These are phyloP conservation scores for Groenewaldozyma tartarivorans DNA, from an alignment of 805 yeast species.

Conservation along the genomic window DNA sequence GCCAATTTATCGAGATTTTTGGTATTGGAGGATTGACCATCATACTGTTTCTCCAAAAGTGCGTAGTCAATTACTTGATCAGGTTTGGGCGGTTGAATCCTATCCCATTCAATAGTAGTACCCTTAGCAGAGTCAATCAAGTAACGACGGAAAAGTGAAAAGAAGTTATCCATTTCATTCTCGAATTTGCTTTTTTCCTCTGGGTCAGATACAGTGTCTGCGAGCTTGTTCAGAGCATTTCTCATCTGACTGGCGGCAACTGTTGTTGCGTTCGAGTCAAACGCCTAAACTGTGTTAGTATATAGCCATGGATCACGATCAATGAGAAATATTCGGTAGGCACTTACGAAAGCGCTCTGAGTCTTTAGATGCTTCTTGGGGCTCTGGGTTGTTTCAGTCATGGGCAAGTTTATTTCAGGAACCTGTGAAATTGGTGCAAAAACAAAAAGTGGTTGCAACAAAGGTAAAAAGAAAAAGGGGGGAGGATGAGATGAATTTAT, in stretches of 20 bases:
- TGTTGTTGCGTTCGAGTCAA: conserved; percentile 88
- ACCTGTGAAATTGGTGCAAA: neutral
- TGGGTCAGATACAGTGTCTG: conserved; percentile 62
- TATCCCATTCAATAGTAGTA: conserved; percentile 84
- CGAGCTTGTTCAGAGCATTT: conserved; percentile 80
- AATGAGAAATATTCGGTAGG: too few species aligned
- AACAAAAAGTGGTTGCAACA: too few species aligned
- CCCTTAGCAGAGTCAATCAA: conserved; percentile 82
- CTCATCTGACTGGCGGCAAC: conserved; percentile 98
- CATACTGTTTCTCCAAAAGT: conserved; percentile 34
- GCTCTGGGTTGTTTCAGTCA: conserved; percentile 2
- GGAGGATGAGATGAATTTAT: too few species aligned
- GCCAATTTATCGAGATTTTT: conserved; percentile 72
- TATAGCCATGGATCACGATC: too few species aligned
- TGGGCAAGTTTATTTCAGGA: neutral
- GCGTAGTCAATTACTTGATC: conserved; percentile 83
- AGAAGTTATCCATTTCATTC: conserved; percentile 88
- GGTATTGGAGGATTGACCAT: conserved; percentile 15
- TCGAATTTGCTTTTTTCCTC: conserved; percentile 50
- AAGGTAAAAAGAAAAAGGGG: too few species aligned
- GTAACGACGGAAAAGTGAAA: conserved; percentile 87
- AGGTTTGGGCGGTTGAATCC: conserved; percentile 80
- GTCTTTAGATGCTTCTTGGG: conserved; percentile 57
- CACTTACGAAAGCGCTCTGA: conserved; percentile 59
- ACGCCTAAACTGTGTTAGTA: conserved; percentile 39